These are phyloP conservation scores for Capsella rubella DNA, from an alignment of 441 rosid genomes.

Conservation along the genomic window DNA sequence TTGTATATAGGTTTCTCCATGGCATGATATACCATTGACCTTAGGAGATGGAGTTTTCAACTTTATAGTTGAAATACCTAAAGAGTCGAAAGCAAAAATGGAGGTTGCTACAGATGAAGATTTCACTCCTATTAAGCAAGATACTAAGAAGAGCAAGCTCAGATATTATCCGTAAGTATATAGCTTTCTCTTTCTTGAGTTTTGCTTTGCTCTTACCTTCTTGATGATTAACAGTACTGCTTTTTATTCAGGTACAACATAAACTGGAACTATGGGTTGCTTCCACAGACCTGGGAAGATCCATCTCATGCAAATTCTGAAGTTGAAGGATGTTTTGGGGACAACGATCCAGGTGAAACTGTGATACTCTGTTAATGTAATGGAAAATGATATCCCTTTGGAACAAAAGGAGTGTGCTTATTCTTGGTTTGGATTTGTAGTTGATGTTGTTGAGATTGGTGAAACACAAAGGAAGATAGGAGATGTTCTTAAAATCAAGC, in stretches of 20 bases:
- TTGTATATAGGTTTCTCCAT: slow-evolving; percentile 79
- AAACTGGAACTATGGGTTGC: slow-evolving; percentile 97
- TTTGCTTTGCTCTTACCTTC: neutral
- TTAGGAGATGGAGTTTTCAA: slow-evolving; percentile 86
- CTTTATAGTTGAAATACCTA: slow-evolving; percentile 91
- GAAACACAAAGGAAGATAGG: slow-evolving; percentile 69
- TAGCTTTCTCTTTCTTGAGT: neutral
- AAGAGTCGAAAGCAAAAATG: slow-evolving; percentile 96
- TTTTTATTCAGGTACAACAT: slow-evolving; percentile 69
- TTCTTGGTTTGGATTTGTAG: slow-evolving; percentile 46
- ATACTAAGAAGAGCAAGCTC: slow-evolving; percentile 88
- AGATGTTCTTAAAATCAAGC: slow-evolving; percentile 76
- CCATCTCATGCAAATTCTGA: slow-evolving; percentile 79
- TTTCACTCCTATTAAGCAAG: slow-evolving; percentile 91
- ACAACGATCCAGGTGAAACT: slow-evolving; percentile 83
- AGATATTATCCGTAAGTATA: slow-evolving; percentile 80
- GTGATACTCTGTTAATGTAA: neutral
- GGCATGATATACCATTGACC: slow-evolving; percentile 93
- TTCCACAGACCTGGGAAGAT: slow-evolving; percentile 99
- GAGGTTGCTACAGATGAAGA: slow-evolving; percentile 96
- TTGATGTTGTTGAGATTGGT: slow-evolving; percentile 95
- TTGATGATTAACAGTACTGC: too few relatives aligned
- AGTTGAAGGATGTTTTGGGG: slow-evolving; percentile 91
- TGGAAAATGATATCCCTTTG: neutral
- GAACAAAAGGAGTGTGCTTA: neutral